Percentiles rank a stretch among this genome's conserved stretches.
Conservation (phyloP, 495 filamentous ascomycete genomes). For the Achaetomiella virescens region DNA sequence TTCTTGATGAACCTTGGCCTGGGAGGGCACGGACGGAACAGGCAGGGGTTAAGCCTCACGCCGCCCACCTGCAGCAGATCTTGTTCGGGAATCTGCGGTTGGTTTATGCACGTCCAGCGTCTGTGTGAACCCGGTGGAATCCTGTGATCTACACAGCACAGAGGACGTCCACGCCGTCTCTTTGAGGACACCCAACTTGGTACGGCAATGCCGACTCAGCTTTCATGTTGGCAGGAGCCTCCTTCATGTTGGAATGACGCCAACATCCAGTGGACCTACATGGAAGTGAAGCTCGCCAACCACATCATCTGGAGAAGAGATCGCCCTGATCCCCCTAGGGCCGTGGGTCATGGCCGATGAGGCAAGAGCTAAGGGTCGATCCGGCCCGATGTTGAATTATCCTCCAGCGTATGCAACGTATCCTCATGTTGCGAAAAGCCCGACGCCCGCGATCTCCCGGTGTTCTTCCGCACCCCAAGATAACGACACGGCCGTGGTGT, state of each 20-base stretch:
- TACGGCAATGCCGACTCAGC: background rate
- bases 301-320: background rate
- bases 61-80: constrained; percentile 13
- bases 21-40: constrained; percentile 7
- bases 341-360: constrained; percentile 16
- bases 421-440: background rate
- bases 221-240: background rate
- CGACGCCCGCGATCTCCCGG: background rate
- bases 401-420: background rate
- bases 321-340: constrained; percentile 4
- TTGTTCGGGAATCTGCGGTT: constrained; percentile 15
- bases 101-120: constrained; percentile 16
- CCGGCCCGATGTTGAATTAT: constrained; percentile 10
- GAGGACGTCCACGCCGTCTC: background rate
- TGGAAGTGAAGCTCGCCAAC: background rate
- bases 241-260: background rate
- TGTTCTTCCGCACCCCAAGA: background rate
- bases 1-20: constrained; percentile 11
- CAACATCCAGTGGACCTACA: background rate
- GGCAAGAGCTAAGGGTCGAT: constrained; percentile 11
- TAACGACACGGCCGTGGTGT: background rate
- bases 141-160: background rate
- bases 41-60: background rate
- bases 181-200: background rate
- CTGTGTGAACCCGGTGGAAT: constrained; percentile 3